Evolutionary conservation across 2,329 filamentous ascomycete genomes (phyloP), one percentile per base, ranked within the genome.

Genomic region (Aspergillus intermedius): DNA sequence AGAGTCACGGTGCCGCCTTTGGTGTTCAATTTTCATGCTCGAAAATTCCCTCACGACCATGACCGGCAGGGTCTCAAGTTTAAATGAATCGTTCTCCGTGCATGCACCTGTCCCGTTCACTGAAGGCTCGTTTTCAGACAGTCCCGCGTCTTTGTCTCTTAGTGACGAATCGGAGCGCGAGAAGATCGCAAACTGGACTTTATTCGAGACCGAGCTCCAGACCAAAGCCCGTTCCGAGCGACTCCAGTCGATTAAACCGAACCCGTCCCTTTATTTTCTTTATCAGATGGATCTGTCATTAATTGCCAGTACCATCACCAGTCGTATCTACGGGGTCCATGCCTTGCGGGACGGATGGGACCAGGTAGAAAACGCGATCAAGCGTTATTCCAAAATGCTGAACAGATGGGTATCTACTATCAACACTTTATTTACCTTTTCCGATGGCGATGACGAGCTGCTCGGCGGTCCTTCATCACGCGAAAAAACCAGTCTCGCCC

Each of bases 1-100:
- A 49, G 70, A 73, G 53, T 64, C 65, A 44, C 66, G 70, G n/a
- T 72, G 71, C 50, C 62, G 69, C 10, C 63, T 73, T 5, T 75
- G 72, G 72, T 74, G 70, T 67, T 66, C 70, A 13, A 50, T 74
- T 2, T 69, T 70, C 37, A 55, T 63, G 30, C 56, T 74, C 8
- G 72, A 74, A 52, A 66, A 65, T 17, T 60, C 63, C 17, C 60
- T 74, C 10, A 68, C 64, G 45, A 62, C 67, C 50, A 69, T 73
- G 59, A 72, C 69, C 22, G 72, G 72, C 25, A 65, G 72, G 39
- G 67, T 69, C 3, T 66, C 64, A 15, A 66, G 59, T 52, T 58
- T 68, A 7, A 56, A 60, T 19, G n/a, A 37, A 8, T 37, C 13
- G n/a, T 37, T 37, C 34, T 37, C 34, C 3, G 34, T 37, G 10